Evolutionary conservation across 1,139 yeast species (phyloP).

Genomic region (Candida smagusa): DNA sequence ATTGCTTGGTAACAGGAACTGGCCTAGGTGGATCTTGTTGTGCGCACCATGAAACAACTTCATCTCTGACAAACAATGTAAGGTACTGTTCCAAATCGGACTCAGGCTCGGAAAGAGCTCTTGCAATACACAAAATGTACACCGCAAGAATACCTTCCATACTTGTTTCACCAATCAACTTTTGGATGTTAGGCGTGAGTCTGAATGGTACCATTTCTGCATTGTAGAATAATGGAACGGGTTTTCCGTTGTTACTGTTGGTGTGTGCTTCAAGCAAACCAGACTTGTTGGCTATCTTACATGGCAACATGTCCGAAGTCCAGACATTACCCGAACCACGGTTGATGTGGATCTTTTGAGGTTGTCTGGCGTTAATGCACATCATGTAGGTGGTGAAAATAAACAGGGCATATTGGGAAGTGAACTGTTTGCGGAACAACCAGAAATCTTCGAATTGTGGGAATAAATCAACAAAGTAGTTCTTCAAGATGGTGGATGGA

Average conservation of each 20-base stretch:
- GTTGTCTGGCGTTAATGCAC: conserved; percentile 91
- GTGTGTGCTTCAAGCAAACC: conserved; percentile 53
- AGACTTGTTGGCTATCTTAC: conserved; percentile 64
- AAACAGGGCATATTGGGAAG: conserved; percentile 94
- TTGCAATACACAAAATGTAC: conserved; percentile 78
- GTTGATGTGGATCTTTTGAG: conserved; percentile 86
- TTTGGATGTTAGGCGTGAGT: conserved; percentile 92
- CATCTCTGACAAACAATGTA: conserved; percentile 92
- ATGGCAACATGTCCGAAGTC: conserved; percentile 95
- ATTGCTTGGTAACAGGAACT: conserved; percentile 69
- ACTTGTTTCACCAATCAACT: conserved; percentile 88
- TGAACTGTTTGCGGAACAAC: conserved; percentile 93
- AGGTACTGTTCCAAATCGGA: conserved; percentile 84
- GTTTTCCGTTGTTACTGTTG: conserved; percentile 23
- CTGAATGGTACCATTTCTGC: conserved; percentile 97
- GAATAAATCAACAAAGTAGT: conserved; percentile 60
- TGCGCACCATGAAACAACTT: conserved; percentile 88
- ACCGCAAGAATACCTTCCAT: conserved; percentile 90
- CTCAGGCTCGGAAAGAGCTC: conserved; percentile 87
- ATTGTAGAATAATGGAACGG: conserved; percentile 86
- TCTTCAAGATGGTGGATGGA: conserved; percentile 80
- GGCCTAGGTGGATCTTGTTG: conserved; percentile 71
- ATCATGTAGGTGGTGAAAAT: conserved; percentile 91
- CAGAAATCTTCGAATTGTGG: conserved; percentile 90
- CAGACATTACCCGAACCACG: conserved; percentile 83